phyloP scores from a whole-genome alignment of 768 basidiomycete species.

The Amanita inopinata region DNA sequence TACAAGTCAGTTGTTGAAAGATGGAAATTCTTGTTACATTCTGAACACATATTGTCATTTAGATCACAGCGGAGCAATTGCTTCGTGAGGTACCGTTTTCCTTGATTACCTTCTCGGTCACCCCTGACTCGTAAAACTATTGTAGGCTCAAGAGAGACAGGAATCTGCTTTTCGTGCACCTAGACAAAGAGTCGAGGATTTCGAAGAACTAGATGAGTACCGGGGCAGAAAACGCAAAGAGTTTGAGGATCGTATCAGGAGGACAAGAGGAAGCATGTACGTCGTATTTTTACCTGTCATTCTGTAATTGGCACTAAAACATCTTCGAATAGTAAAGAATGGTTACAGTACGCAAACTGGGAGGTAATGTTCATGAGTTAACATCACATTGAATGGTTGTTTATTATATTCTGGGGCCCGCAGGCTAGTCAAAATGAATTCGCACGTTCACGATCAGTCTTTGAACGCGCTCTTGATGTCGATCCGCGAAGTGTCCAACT shows the following conservation, averaged over 20 bases:
- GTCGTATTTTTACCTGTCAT: constrained; percentile 16
- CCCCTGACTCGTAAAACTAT: constrained; percentile 5
- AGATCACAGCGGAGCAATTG: constrained; percentile 99
- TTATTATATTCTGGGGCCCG: constrained; percentile 3
- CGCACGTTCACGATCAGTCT: constrained; percentile 88
- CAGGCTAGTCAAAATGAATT: constrained; percentile 95
- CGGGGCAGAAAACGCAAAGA: constrained; percentile 87
- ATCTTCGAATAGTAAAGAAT: constrained; percentile 54
- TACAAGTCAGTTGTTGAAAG: constrained; percentile 51
- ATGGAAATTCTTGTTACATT: constrained; percentile 7
- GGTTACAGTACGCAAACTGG: constrained; percentile 83
- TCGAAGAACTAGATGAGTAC: constrained; percentile 83
- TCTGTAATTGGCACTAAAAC: constrained; percentile 6
- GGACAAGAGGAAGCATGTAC: constrained; percentile 74
- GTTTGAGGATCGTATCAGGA: constrained; percentile 81
- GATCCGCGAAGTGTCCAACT: constrained; percentile 83
- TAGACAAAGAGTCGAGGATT: constrained; percentile 92
- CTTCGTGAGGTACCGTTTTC: constrained; percentile 92
- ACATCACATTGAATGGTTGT: background rate
- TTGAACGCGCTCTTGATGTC: constrained; percentile 94
- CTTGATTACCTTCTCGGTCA: no score
- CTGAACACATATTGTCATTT: constrained; percentile 14
- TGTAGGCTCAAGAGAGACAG: constrained; percentile 92
- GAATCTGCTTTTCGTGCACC: constrained; percentile 88
- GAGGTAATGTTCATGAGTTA: constrained; percentile 34